Conservation (phyloP, 23 red algal species). For the Agarophyton chilense region DNA sequence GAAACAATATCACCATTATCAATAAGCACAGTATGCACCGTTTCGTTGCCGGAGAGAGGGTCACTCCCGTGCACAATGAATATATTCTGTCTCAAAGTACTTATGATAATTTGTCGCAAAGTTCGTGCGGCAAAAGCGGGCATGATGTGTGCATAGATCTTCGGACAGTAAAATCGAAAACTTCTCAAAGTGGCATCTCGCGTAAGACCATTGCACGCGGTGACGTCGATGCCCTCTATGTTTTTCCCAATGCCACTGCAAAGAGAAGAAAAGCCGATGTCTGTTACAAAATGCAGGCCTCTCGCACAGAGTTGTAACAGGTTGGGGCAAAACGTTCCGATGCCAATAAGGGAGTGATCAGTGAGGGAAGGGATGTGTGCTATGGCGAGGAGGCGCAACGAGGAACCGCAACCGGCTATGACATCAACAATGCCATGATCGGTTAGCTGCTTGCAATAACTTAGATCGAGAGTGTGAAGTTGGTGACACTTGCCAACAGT, state of each 20-base stretch:
- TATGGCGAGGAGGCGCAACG: conserved; percentile 42
- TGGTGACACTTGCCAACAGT: conserved; percentile 22
- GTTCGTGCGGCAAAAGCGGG: conserved; percentile 25
- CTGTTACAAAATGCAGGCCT: conserved; percentile 34
- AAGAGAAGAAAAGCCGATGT: conserved; percentile 34
- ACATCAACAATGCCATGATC: conserved; percentile 21
- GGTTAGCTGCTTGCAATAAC: conserved; percentile 37
- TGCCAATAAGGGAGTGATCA: conserved; percentile 19
- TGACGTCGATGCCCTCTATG: conserved; percentile 55
- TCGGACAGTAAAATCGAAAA: conserved; percentile 25
- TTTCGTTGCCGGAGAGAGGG: conserved; percentile 36
- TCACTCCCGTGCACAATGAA: conserved; percentile 75
- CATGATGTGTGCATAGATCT: conserved; percentile 67
- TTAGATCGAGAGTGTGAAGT: conserved; percentile 61
- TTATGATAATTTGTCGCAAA: conserved; percentile 59
- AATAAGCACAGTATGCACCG: conserved; percentile 59
- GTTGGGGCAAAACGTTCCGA: conserved; percentile 30
- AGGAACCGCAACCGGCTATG: conserved; percentile 2
- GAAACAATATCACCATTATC: conserved; percentile 66
- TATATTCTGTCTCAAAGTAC: conserved; percentile 57
- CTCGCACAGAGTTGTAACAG: conserved; percentile 57
- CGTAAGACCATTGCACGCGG: conserved; percentile 40
- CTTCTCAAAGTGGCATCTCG: conserved; percentile 41
- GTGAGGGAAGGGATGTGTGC: conserved; percentile 22
- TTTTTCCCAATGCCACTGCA: conserved; percentile 44